A percentile compares a stretch with the other conserved stretches of the same genome.
phyloP scores from a whole-genome alignment of 208 protist species.

The Wallacemonas sp. region DNA sequence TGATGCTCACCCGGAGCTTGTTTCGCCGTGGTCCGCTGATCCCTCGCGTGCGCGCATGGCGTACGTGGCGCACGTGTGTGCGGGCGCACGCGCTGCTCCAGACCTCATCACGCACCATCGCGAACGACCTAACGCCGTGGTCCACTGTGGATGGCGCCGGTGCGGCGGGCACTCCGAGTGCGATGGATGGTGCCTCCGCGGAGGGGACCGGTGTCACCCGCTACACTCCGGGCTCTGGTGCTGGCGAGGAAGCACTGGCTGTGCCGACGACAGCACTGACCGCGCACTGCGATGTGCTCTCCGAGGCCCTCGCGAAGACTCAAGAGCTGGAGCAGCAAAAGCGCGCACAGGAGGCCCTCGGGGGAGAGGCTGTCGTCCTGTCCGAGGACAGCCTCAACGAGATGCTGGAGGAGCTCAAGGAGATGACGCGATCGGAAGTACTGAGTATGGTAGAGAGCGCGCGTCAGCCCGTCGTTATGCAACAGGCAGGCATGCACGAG shows the following conservation, averaged over 20 bases:
- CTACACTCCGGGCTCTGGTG: constrained; percentile 74
- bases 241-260: constrained; percentile 43
- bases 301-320: constrained; percentile 82
- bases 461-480: constrained; percentile 56
- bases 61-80: too few species aligned
- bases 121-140: too few species aligned
- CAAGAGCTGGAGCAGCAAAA: constrained; percentile 81
- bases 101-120: too few species aligned
- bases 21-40: too few species aligned
- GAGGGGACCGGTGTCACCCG: constrained; percentile 50
- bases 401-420: constrained; percentile 78
- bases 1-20: too few species aligned
- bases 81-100: too few species aligned
- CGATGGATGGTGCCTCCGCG: constrained; percentile 5
- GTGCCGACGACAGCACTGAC: constrained; percentile 75
- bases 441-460: constrained; percentile 56
- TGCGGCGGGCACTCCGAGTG: not conserved
- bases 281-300: constrained; percentile 74
- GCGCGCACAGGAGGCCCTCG: constrained; percentile 72
- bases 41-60: too few species aligned
- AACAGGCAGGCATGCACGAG: constrained; percentile 89
- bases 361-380: constrained; percentile 69
- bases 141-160: not conserved
- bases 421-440: constrained; percentile 58
- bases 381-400: constrained; percentile 83